Base-by-base conservation (phyloP, 371 early-diverging fungal genomes). In the Amoeboaphelidium protococcarum region DNA sequence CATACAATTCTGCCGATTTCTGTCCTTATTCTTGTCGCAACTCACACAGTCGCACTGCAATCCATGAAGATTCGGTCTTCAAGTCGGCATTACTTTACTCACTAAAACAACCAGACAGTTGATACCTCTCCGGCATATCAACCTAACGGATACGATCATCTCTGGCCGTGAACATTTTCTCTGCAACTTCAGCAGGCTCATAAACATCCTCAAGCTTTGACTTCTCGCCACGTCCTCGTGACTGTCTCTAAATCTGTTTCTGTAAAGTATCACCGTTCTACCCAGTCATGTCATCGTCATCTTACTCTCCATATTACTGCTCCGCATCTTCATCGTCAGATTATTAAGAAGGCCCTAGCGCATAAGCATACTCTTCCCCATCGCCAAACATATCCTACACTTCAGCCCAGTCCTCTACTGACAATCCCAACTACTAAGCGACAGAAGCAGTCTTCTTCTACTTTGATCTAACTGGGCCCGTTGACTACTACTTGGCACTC, bases 71-170 rank as follows among this genome's bases (percentile, higher is more conserved):
- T n/a, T n/a, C n/a, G n/a, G n/a, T n/a, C n/a, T n/a, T n/a, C n/a
- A n/a, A n/a, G n/a, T n/a, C n/a, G n/a, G n/a, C n/a, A n/a, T n/a
- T n/a, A n/a, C n/a, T n/a, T n/a, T n/a, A n/a, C n/a, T n/a, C n/a
- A n/a, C n/a, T n/a, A n/a, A n/a, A n/a, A n/a, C n/a, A n/a, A n/a
- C n/a, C n/a, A n/a, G n/a, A n/a, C n/a, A n/a, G n/a, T n/a, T n/a
- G n/a, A n/a, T n/a, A 65, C 41, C 96, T 75, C 50, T 95, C 96
- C 3, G 96, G 96, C 1, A 88, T 63, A 54, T 95, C 94, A 25
- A 69, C 68, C 2, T 71, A 53, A 26, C 87, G 74, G 52, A 95
- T 89, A 3, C 66, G 69, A 47, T 90, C 87, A 58, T 95, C 96
- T 49, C 64, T 64, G 41, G 81, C 82, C 0, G 94, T 91, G 71